phyloP scores from a whole-genome alignment of 176 grass and related monocot genomes.

The Eremochloa ophiuroides region DNA sequence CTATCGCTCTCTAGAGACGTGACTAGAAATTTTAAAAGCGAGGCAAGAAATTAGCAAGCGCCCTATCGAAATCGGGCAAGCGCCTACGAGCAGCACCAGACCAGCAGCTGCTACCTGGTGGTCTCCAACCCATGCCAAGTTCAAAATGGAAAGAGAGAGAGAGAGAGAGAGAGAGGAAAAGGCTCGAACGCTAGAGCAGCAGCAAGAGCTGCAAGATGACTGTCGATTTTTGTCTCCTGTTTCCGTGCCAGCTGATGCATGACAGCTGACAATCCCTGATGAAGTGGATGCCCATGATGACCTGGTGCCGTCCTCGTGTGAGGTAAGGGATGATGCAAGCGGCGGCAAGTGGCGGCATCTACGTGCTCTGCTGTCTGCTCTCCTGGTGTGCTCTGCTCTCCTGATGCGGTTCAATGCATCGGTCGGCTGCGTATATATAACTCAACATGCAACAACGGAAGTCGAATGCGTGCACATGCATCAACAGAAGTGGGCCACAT shows the following conservation, averaged over 20 bases:
- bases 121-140: too few species aligned
- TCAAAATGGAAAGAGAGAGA: too few species aligned
- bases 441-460: too few species aligned
- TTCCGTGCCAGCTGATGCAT: not conserved
- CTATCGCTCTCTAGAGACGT: too few species aligned
- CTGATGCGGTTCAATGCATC: not conserved
- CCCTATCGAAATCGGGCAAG: not conserved
- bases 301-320: not conserved
- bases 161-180: too few species aligned
- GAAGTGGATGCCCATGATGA: not conserved
- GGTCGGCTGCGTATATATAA: not conserved
- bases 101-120: too few species aligned
- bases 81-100: too few species aligned
- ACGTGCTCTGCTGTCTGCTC: too few species aligned
- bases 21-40: not conserved
- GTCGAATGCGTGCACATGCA: too few species aligned
- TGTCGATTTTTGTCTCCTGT: not conserved
- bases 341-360: not conserved
- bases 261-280: not conserved
- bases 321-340: constrained; percentile 18
- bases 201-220: not conserved
- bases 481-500: too few species aligned
- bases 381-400: not conserved
- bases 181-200: too few species aligned
- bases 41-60: not conserved